Evolutionary conservation across 106 monocot genomes (phyloP), one percentile per base, ranked within the genome.

Genomic region (Allium sativum): DNA sequence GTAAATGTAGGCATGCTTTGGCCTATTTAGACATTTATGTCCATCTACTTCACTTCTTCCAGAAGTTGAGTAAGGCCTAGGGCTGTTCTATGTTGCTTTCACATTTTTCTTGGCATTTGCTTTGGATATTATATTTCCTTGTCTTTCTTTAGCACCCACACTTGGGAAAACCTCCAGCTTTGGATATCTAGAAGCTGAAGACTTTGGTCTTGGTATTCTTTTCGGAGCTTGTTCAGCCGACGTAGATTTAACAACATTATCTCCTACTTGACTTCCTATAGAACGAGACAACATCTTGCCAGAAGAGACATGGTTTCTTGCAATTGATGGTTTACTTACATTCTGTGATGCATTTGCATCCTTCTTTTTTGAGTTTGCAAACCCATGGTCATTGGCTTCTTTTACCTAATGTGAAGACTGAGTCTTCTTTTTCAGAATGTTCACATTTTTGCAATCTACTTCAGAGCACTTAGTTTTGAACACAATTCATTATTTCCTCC

Each of bases 321-420:
- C 74, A 59, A 43, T 19, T 60, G 73, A 74, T 61, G 57, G 6
- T 62, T 45, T 80, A 54, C 40, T 58, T 22, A 52, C 12, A 48
- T 18, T 68, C 54, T 70, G 68, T 42, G 45, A 15, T 59, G 47
- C 65, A 59, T 69, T 82, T 48, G 62, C 45, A 50, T 22, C 17
- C 61, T 85, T 82, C 22, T 73, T 58, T 53, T 79, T 74, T 31
- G 31, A 5, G 31, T 69, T 82, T 48, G 62, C 45, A 50, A 40
- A 17, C 61, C 82, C 79, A 22, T 73, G 62, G 48, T 79, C 74
- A 66, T 48, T 62, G 67, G 70, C 18, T 55, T 66, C 47, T 13
- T 62, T 79, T 66, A 88, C 88, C 77, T 70, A 67, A 13, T 42
- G 42, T 47, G 69, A 72, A 63, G 59, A 45, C 52, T 52, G 62